Evolutionary conservation across 495 filamentous ascomycete species (phyloP), one percentile per base, ranked within the genome.

Genomic region (Penicillium nucicola): DNA sequence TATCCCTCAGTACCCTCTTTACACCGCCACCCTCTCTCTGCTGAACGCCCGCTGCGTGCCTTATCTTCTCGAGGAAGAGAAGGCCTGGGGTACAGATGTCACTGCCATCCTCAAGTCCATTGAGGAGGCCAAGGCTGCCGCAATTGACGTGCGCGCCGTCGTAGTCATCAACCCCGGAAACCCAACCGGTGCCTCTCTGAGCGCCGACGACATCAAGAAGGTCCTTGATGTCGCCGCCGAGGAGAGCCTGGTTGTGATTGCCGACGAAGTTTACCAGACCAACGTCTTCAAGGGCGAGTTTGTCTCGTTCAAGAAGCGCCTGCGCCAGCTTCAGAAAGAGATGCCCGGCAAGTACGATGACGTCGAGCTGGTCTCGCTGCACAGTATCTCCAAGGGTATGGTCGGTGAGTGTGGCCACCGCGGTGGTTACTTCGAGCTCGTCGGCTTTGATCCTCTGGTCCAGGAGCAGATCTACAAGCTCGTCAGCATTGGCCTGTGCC

Each of bases 91-190:
- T 46, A 97, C 93, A 5, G 84, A 95, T 65, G 68, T 96, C 35
- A 71, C 72, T 32, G 78, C 78, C n/a, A 93, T 98, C 62, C 78
- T 80, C 53, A 64, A 76, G 15, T 78, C 90, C 2, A 77, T 91
- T 57, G 72, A 76, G 50, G 80, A 85, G 57, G 93, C 92, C 58
- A 81, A 83, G 62, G 68, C 68, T 14, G 79, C 87, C 28, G 91
- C 89, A 46, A 87, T 82, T 50, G 89, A 98, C 56, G 86, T 95
- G 20, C 89, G 91, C 50, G 87, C 89, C 56, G 88, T 98, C 55
- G 92, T 91, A 47, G 87, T 97, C 52, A 97, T 98, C 76, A 98
- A 98, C 78, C 93, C 93, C 1, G 93, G 93, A 37, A 98, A 98
- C 75, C 93, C 93, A 3, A 98, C 93, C 0, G 93, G 93, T 52